A percentile compares a stretch with the other conserved stretches of the same genome.
Evolutionary conservation across 768 basidiomycete species (phyloP).

Genomic region (Russula earlei): DNA sequence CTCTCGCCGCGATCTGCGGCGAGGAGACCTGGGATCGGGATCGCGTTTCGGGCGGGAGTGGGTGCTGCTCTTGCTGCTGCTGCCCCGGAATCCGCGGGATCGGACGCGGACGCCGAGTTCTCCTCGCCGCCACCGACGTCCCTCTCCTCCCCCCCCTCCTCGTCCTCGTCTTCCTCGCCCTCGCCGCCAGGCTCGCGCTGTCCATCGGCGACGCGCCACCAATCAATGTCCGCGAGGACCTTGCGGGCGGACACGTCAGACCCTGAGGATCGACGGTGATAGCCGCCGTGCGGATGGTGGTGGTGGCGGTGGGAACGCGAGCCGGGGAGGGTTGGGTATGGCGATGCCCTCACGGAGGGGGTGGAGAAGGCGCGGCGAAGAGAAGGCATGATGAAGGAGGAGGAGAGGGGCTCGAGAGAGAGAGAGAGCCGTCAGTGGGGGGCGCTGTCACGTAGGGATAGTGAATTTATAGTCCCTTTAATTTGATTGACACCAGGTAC

Average conservation of each 20-base stretch:
- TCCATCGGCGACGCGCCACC: conserved; percentile 74
- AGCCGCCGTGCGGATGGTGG: conserved; percentile 23
- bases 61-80: not conserved
- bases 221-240: conserved; percentile 80
- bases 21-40: conserved; percentile 21
- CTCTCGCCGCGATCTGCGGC: conserved; percentile 23
- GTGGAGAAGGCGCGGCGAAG: conserved; percentile 71
- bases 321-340: conserved; percentile 42
- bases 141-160: conserved; percentile 15
- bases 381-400: conserved; percentile 49
- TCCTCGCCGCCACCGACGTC: conserved; percentile 15
- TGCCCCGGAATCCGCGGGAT: not conserved
- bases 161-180: conserved; percentile 27
- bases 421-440: not conserved
- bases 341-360: conserved; percentile 57
- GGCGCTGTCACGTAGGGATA: not conserved
- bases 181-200: conserved; percentile 46
- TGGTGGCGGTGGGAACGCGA: conserved; percentile 24
- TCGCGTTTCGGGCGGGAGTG: not conserved
- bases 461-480: not conserved
- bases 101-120: not conserved
- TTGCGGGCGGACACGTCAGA: conserved; percentile 56
- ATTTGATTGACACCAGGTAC: no score
- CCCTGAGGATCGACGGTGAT: conserved; percentile 51
- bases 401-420: conserved; percentile 21